Evolutionary conservation across 192 early-diverging fungal species (phyloP).

Genomic region (Coemansia sp.): DNA sequence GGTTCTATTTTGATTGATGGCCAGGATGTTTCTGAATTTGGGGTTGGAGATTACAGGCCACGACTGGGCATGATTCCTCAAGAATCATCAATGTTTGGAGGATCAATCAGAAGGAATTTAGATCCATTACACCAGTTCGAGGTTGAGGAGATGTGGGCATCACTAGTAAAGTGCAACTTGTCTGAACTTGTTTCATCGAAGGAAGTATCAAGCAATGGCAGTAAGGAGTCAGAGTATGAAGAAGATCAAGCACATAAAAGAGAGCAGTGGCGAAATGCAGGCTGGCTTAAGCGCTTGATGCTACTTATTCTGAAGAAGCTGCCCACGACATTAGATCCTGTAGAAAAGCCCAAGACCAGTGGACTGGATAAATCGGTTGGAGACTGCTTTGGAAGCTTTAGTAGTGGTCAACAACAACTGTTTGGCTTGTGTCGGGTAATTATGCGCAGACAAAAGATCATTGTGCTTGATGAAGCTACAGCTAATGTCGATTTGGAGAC

Average conservation of each 20-base stretch:
- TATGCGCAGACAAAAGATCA: slow-evolving; percentile 51
- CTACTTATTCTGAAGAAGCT: too few species aligned
- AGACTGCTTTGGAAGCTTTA: neutral
- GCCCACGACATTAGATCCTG: too few species aligned
- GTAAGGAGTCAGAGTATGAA: slow-evolving; percentile 3
- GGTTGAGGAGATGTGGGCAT: neutral
- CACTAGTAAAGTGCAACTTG: slow-evolving; percentile 19
- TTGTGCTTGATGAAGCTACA: slow-evolving; percentile 3
- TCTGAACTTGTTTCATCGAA: neutral
- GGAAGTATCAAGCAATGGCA: neutral
- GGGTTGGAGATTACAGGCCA: slow-evolving; percentile 63
- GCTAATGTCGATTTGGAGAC: slow-evolving; percentile 55
- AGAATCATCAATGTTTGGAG: slow-evolving; percentile 66
- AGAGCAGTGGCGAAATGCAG: too few species aligned
- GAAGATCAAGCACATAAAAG: neutral
- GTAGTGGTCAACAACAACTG: too few species aligned
- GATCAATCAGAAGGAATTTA: slow-evolving; percentile 66
- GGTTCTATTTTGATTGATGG: slow-evolving; percentile 63
- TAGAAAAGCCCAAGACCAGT: neutral
- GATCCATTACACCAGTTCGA: slow-evolving; percentile 60
- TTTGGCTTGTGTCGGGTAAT: too few species aligned
- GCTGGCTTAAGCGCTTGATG: too few species aligned
- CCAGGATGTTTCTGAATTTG: slow-evolving; percentile 71
- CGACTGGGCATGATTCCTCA: slow-evolving; percentile 29
- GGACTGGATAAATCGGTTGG: neutral